Percentiles rank a stretch among this genome's conserved stretches.
Conservation (phyloP, 495 filamentous ascomycete genomes). For the Pseudomonodictys pantanalensis region DNA sequence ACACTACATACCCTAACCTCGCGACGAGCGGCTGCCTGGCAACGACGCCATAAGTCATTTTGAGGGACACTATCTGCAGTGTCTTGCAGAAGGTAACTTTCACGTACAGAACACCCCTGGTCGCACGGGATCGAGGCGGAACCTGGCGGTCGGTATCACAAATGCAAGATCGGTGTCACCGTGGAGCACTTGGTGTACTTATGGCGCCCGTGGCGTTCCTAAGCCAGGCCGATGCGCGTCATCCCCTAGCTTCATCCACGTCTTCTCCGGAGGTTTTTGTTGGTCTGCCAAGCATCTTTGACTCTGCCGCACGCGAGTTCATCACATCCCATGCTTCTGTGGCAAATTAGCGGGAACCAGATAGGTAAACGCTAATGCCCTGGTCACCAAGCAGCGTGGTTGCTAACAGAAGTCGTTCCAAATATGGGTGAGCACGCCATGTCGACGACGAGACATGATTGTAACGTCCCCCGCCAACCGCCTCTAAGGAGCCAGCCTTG, state of each 20-base stretch:
- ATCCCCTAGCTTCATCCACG: conserved; percentile 15
- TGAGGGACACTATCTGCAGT: not conserved
- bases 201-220: conserved; percentile 27
- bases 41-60: not conserved
- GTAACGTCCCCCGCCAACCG: not conserved
- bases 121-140: conserved; percentile 23
- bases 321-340: conserved; percentile 11
- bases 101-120: conserved; percentile 4
- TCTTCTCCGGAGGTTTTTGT: conserved; percentile 14
- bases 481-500: not conserved
- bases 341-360: not conserved
- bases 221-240: conserved; percentile 28
- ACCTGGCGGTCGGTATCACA: conserved; percentile 21
- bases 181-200: conserved; percentile 12
- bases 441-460: conserved; percentile 4
- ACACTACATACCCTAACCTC: not conserved
- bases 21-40: not conserved
- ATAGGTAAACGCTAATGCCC: no score
- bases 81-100: not conserved
- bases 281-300: conserved; percentile 13
- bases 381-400: not conserved
- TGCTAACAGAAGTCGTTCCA: no score
- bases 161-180: conserved; percentile 25
- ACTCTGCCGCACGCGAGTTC: conserved; percentile 18
- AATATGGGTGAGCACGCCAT: not conserved